Evolutionary conservation across 1,139 yeast genomes (phyloP).

Genomic region (Geotrichum histeridarum): DNA sequence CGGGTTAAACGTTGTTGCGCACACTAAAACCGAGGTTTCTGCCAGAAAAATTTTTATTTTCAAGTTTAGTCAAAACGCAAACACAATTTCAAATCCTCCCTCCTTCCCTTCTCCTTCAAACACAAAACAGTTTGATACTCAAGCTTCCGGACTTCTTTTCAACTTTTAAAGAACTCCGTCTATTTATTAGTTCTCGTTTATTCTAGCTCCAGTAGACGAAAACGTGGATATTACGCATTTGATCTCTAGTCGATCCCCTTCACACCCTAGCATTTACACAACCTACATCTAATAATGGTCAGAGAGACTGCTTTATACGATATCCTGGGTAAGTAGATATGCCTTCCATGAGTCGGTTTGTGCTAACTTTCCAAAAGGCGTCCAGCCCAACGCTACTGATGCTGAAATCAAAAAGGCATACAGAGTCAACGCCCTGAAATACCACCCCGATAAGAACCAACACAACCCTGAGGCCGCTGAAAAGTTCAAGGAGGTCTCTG

Average conservation of each 20-base stretch:
- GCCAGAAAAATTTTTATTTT: neutral
- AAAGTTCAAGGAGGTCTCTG: slow-evolving; percentile 90
- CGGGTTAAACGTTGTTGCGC: neutral
- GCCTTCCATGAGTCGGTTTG: neutral
- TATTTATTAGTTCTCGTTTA: neutral
- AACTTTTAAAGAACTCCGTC: neutral
- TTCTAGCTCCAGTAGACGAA: neutral
- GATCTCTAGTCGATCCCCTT: neutral
- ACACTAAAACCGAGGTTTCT: neutral
- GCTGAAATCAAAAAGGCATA: slow-evolving; percentile 90
- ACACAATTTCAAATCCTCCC: neutral
- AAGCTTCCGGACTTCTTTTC: neutral
- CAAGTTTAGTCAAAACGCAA: neutral
- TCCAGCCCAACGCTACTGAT: slow-evolving; percentile 70
- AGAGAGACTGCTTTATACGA: slow-evolving; percentile 89
- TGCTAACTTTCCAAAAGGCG: slow-evolving; percentile 37
- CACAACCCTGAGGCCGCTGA: slow-evolving; percentile 81
- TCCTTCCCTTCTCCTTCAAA: neutral
- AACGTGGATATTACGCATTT: neutral
- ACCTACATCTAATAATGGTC: slow-evolving; percentile 52
- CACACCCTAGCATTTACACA: neutral
- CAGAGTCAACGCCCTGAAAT: slow-evolving; percentile 85
- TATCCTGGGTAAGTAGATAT: slow-evolving; percentile 47
- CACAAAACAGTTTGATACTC: neutral
- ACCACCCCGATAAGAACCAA: slow-evolving; percentile 94